These are phyloP conservation scores for Gyromitra esculenta DNA, from an alignment of 2,329 filamentous ascomycete species.

Conservation along the genomic window DNA sequence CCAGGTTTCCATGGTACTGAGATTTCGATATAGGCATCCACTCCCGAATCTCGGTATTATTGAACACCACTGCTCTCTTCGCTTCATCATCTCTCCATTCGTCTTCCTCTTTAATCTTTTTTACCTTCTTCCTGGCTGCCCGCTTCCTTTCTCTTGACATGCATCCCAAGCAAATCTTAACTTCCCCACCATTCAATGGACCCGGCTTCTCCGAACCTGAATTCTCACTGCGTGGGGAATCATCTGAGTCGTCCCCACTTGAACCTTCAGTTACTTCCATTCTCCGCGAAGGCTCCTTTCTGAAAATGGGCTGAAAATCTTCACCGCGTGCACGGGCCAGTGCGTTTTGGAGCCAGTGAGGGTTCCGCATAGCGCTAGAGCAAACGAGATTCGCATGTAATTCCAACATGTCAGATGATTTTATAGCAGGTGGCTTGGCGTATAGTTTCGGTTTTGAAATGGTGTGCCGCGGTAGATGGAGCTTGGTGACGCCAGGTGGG, in stretches of 20 bases:
- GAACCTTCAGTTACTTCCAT: conserved; percentile 59
- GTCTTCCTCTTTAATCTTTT: conserved; percentile 91
- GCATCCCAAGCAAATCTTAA: conserved; percentile 90
- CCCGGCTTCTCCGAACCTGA: conserved; percentile 65
- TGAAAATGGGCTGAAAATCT: conserved; percentile 61
- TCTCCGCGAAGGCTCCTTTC: conserved; percentile 54
- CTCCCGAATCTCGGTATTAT: conserved; percentile 85
- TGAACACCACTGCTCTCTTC: conserved; percentile 87
- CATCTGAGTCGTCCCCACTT: conserved; percentile 60
- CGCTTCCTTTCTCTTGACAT: conserved; percentile 91
- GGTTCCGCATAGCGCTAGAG: conserved; percentile 83
- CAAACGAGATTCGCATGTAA: conserved; percentile 85
- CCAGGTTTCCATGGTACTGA: conserved; percentile 42
- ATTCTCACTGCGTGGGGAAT: conserved; percentile 60
- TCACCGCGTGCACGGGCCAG: conserved; percentile 61
- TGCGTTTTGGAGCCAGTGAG: conserved; percentile 73
- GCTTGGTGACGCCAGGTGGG: conserved; percentile 77
- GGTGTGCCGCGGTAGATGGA: conserved; percentile 87
- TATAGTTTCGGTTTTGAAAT: conserved; percentile 95
- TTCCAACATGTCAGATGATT: conserved; percentile 78
- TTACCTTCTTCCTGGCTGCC: conserved; percentile 89
- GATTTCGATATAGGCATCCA: conserved; percentile 71
- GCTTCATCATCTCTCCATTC: conserved; percentile 83
- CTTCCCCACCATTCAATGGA: conserved; percentile 88
- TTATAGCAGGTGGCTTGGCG: conserved; percentile 74